Evolutionary conservation across 2,329 filamentous ascomycete genomes (phyloP).

Genomic region (Trichoderma asperellum): DNA sequence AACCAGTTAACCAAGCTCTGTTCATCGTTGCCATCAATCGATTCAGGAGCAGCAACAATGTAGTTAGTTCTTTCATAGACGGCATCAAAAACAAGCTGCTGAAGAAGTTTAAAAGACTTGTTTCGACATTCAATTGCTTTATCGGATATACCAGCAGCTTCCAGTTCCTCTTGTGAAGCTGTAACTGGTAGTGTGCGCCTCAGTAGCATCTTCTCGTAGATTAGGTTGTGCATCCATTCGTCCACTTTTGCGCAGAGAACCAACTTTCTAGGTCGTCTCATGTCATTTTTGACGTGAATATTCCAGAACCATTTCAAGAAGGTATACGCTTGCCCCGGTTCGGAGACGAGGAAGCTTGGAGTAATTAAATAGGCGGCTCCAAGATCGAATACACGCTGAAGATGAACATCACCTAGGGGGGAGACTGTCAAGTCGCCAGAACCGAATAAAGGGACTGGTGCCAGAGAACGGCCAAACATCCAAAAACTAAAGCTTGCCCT

Average conservation of each 20-base stretch:
- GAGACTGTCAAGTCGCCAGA: constrained; percentile 20
- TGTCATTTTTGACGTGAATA: constrained; percentile 29
- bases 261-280: constrained; percentile 35
- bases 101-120: constrained; percentile 35
- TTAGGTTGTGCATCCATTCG: constrained; percentile 40
- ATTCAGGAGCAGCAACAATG: constrained; percentile 51
- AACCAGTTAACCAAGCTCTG: constrained; percentile 67
- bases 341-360: constrained; percentile 48
- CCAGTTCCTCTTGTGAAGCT: background rate
- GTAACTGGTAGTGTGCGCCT: background rate
- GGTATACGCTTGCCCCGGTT: constrained; percentile 41
- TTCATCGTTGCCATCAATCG: constrained; percentile 62
- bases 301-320: constrained; percentile 45
- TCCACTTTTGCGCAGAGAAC: constrained; percentile 39
- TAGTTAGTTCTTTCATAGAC: constrained; percentile 34
- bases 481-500: constrained; percentile 44
- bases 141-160: background rate
- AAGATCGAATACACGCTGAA: constrained; percentile 40
- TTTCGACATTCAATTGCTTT: constrained; percentile 32
- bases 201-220: constrained; percentile 4
- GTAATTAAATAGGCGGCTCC: constrained; percentile 46
- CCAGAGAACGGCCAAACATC: constrained; percentile 44
- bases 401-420: constrained; percentile 33
- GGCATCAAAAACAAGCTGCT: constrained; percentile 30
- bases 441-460: constrained; percentile 31